Percentiles rank a stretch among this genome's conserved stretches.
These are phyloP conservation scores for Hypoxylon lenormandii DNA, from an alignment of 495 filamentous ascomycete genomes.

Conservation along the genomic window DNA sequence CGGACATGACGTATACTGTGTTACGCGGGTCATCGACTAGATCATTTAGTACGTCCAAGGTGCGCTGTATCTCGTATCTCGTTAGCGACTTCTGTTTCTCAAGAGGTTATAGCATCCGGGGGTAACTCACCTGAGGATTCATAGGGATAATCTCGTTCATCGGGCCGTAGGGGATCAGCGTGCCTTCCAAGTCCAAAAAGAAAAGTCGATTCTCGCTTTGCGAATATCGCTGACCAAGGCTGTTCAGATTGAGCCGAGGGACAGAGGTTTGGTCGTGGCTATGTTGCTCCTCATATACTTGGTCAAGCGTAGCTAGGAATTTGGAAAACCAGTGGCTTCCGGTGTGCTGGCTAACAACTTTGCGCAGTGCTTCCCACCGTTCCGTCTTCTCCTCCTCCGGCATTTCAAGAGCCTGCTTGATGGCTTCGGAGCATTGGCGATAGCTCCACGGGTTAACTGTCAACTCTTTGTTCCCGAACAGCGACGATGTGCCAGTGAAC, in stretches of 20 bases:
- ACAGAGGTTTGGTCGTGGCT: constrained; percentile 84
- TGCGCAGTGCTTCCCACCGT: constrained; percentile 79
- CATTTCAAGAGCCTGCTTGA: constrained; percentile 83
- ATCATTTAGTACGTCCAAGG: constrained; percentile 81
- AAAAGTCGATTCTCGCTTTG: constrained; percentile 76
- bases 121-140: constrained; percentile 71
- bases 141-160: constrained; percentile 82
- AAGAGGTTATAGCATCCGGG: neutral
- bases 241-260: constrained; percentile 77
- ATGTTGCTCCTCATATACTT: constrained; percentile 83
- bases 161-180: constrained; percentile 84
- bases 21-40: constrained; percentile 80
- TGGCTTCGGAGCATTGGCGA: constrained; percentile 81
- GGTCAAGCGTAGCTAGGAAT: constrained; percentile 74
- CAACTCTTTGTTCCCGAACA: constrained; percentile 81
- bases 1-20: constrained; percentile 92
- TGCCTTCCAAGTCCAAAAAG: constrained; percentile 92
- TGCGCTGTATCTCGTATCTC: constrained; percentile 61
- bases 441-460: constrained; percentile 96
- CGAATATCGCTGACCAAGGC: constrained; percentile 73
- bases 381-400: constrained; percentile 73
- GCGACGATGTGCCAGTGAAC: constrained; percentile 88
- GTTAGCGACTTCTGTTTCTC: constrained; percentile 23
- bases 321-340: constrained; percentile 83
- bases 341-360: constrained; percentile 81